Conservation (phyloP, 2,329 filamentous ascomycete species). For the Xylaria hypoxylon region DNA sequence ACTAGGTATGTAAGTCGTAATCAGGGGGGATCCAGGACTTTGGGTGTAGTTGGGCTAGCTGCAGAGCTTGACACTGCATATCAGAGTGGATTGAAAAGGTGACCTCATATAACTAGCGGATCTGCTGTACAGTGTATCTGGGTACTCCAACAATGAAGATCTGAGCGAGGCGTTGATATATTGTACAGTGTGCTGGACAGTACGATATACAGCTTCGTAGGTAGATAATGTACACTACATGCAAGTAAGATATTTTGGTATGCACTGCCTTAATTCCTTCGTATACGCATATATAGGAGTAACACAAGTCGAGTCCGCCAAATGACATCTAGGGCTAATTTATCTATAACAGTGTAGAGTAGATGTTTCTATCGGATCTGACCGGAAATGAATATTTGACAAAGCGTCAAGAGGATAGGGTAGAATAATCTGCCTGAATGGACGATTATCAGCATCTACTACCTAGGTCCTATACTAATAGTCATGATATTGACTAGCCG, state of each 20-base stretch:
- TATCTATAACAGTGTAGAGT: slow-evolving; percentile 1
- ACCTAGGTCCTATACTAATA: not conserved
- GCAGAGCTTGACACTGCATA: slow-evolving; percentile 29
- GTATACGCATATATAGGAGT: not conserved
- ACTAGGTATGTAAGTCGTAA: too few species aligned
- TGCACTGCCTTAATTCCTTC: not conserved
- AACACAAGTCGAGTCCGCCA: not conserved
- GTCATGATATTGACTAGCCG: slow-evolving; percentile 19
- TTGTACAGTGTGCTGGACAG: not conserved
- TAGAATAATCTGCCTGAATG: slow-evolving; percentile 23
- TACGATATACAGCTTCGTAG: not conserved
- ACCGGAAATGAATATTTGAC: slow-evolving; percentile 16
- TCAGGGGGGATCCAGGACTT: slow-evolving; percentile 34
- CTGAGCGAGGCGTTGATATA: slow-evolving; percentile 21
- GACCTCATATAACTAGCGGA: slow-evolving; percentile 29
- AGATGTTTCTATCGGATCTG: slow-evolving; percentile 10
- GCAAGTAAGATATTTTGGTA: too few species aligned
- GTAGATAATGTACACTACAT: not conserved
- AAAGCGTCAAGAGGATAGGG: slow-evolving; percentile 6
- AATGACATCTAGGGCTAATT: not conserved
- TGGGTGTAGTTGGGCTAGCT: slow-evolving; percentile 32
- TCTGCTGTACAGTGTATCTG: slow-evolving; percentile 16
- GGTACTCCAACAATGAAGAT: not conserved
- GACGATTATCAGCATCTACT: slow-evolving; percentile 10
- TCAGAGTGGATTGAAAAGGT: slow-evolving; percentile 21